Evolutionary conservation across 2,329 filamentous ascomycete species (phyloP).

Genomic region (Pyrenochaeta sp.): DNA sequence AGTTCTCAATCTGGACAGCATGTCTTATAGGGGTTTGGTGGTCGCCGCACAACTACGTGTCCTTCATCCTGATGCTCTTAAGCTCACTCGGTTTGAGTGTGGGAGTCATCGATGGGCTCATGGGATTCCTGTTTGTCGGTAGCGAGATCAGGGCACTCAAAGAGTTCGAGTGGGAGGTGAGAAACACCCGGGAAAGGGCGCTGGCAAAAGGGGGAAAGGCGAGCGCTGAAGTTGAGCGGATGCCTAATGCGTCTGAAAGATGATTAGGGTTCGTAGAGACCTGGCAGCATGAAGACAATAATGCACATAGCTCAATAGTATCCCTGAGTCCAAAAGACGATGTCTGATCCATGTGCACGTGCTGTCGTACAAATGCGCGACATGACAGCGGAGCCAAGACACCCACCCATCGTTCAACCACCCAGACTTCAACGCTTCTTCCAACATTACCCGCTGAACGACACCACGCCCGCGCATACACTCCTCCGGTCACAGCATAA

Average conservation of each 20-base stretch:
- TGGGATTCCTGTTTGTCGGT: slow-evolving; percentile 86
- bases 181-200: slow-evolving; percentile 40
- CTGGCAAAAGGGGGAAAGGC: slow-evolving; percentile 19
- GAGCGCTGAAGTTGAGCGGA: not conserved
- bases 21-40: slow-evolving; percentile 89
- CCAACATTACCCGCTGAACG: slow-evolving; percentile 1
- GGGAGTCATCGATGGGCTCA: slow-evolving; percentile 83
- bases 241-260: slow-evolving; percentile 1
- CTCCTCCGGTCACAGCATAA: not conserved
- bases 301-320: not conserved
- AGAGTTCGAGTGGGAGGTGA: slow-evolving; percentile 94
- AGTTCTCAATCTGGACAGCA: slow-evolving; percentile 72
- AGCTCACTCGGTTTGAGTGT: slow-evolving; percentile 79
- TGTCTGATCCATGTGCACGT: slow-evolving; percentile 19
- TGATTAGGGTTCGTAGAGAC: not conserved
- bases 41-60: slow-evolving; percentile 76
- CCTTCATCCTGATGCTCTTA: slow-evolving; percentile 81
- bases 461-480: not conserved
- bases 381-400: slow-evolving; percentile 19
- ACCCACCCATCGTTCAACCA: slow-evolving; percentile 11
- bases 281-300: not conserved
- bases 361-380: slow-evolving; percentile 18
- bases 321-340: not conserved
- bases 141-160: slow-evolving; percentile 82
- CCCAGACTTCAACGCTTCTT: slow-evolving; percentile 13